These are phyloP conservation scores for Herpomyces periplanetae DNA, from an alignment of 2,329 filamentous ascomycete genomes.

Conservation along the genomic window DNA sequence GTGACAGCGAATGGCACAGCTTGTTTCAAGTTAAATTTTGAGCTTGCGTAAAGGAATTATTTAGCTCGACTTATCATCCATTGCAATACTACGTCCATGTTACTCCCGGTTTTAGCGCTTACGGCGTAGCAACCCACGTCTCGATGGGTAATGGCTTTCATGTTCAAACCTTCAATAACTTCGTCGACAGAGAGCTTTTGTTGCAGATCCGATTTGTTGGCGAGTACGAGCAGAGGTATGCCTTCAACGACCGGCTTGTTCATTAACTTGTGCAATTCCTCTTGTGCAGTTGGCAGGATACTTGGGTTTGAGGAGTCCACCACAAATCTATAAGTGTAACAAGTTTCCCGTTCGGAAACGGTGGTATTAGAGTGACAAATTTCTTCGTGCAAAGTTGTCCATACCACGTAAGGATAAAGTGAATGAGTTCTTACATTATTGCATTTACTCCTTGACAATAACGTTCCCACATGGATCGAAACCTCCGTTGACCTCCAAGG, in stretches of 20 bases:
- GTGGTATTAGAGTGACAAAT: conserved; percentile 1
- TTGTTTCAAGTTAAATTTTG: too few species aligned
- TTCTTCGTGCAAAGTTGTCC: too few species aligned
- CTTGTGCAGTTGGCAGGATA: conserved; percentile 42
- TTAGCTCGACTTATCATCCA: conserved; percentile 77
- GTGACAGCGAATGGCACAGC: too few species aligned
- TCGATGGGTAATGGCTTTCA: conserved; percentile 54
- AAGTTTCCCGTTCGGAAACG: conserved; percentile 4
- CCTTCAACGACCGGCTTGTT: conserved; percentile 44
- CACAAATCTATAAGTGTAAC: conserved; percentile 23
- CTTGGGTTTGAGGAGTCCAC: conserved; percentile 68
- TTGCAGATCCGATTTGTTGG: conserved; percentile 87
- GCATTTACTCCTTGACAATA: conserved; percentile 92
- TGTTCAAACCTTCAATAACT: conserved; percentile 59
- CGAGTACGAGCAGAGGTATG: conserved; percentile 68
- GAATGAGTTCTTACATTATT: conserved; percentile 36
- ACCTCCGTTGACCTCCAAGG: conserved; percentile 75
- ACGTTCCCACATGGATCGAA: conserved; percentile 95
- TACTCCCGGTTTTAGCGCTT: conserved; percentile 92
- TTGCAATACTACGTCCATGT: conserved; percentile 77
- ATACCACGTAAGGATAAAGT: too few species aligned
- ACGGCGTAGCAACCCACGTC: conserved; percentile 97
- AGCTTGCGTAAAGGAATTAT: too few species aligned
- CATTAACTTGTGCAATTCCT: conserved; percentile 66
- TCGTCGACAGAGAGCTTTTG: conserved; percentile 72